Evolutionary conservation across 108 stramenopile species (phyloP), one percentile per base, ranked within the genome.

Genomic region (Seminavis robusta): DNA sequence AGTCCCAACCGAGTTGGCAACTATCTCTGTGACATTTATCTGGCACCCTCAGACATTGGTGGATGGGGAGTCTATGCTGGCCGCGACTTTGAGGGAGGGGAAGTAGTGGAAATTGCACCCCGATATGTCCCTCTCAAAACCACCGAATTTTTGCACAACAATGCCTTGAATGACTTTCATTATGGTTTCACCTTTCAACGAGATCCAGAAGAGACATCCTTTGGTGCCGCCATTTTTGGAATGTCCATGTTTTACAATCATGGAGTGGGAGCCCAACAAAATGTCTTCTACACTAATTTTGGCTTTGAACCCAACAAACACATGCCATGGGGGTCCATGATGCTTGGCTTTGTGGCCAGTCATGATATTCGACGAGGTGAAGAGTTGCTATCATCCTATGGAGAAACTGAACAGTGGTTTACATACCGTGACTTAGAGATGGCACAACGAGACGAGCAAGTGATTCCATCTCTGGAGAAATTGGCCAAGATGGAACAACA

Each of bases 211-310:
- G n/a, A n/a, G n/a, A n/a, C n/a, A n/a, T n/a, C 27, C 42, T 20
- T 33, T 17, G 46, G 44, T 54, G 36, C 29, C n/a, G 67, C 68
- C 27, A 20, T 68, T 29, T 52, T 68, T 2, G 73, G 73, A 11
- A 63, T 64, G 32, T 49, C 38, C 13, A 67, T 61, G 53, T 56
- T 68, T 15, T 63, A 63, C 61, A 74, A 74, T 57, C 73, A 74
- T 50, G n/a, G n/a, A n/a, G 63, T 69, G 36, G 49, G 57, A 2
- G 27, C 39, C n/a, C 7, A 36, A 54, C 73, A 61, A 24, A 74
- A 68, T 47, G 11, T 74, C 9, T 56, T 41, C 27, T 56, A 56
- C 40, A 56, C 41, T 56, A 39, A 56, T 36, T 21, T 43, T 42
- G 33, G 36, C 7, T 46, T 24, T 20, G 10, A 29, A 7, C 38